phyloP scores from a whole-genome alignment of 306 rosid species.

The Trichosanthes truncata region DNA sequence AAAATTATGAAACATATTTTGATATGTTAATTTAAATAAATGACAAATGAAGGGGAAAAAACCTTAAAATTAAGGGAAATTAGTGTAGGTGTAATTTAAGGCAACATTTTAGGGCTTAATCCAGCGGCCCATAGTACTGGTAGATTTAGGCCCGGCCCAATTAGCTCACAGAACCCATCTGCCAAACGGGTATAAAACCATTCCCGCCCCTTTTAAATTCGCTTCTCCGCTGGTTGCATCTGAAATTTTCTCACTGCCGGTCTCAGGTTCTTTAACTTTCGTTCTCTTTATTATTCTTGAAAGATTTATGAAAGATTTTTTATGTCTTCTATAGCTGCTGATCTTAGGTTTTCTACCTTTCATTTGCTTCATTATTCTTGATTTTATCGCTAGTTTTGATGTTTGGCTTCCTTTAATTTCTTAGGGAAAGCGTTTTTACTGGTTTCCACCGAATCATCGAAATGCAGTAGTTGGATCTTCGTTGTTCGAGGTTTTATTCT shows the following conservation, averaged over 20 bases:
- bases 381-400: not conserved
- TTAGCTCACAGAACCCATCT: not conserved
- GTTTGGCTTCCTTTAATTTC: not conserved
- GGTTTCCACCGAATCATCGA: not conserved
- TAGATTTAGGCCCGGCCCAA: not conserved
- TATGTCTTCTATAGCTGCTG: not conserved
- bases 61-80: too few species aligned
- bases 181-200: not conserved
- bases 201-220: slow-evolving; percentile 4
- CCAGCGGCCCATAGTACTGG: not conserved
- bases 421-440: not conserved
- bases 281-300: not conserved
- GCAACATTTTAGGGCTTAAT: not conserved
- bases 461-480: not conserved
- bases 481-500: not conserved
- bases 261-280: not conserved
- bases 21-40: too few species aligned
- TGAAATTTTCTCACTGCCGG: not conserved
- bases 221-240: not conserved
- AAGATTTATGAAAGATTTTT: not conserved
- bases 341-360: not conserved
- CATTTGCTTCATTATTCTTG: not conserved
- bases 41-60: too few species aligned
- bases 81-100: not conserved
- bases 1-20: too few species aligned